Percentiles rank a stretch among this genome's conserved stretches.
Evolutionary conservation across 1,284 basidiomycete species (phyloP).

Genomic region (Malassezia caprae): DNA sequence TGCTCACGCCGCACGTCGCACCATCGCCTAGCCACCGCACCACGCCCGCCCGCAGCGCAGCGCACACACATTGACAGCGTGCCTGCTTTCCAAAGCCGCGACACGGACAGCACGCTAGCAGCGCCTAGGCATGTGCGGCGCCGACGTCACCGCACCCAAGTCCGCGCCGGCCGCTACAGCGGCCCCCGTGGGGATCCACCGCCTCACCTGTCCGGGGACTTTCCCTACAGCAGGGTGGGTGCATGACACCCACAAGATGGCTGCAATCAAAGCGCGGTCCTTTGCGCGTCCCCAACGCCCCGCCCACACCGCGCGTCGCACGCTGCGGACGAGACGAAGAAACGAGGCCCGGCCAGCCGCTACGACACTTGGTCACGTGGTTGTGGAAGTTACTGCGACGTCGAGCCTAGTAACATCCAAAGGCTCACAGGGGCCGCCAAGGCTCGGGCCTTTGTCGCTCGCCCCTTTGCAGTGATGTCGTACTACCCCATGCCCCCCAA

Average conservation of each 20-base stretch:
- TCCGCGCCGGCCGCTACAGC: not conserved
- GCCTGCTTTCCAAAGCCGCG: not conserved
- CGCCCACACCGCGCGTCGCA: not conserved
- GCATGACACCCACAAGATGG: not conserved
- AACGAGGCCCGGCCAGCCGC: not conserved
- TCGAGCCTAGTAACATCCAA: not conserved
- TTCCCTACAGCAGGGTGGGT: constrained; percentile 19
- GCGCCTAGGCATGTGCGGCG: not conserved
- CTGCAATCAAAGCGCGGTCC: constrained; percentile 18
- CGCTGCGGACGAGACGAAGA: not conserved
- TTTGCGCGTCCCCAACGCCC: constrained; percentile 18
- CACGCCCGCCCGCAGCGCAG: not conserved
- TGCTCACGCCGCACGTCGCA: not conserved
- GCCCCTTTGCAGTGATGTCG: not conserved
- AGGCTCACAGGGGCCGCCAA: not conserved
- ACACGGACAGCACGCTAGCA: not conserved
- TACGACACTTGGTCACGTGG: not conserved
- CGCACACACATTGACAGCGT: not conserved
- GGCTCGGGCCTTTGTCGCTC: not conserved
- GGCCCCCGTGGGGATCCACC: constrained; percentile 3
- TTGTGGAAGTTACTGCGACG: not conserved
- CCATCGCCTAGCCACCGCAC: not conserved
- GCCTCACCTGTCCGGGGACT: constrained; percentile 17
- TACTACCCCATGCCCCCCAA: constrained; percentile 21
- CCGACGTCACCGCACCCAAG: not conserved